Evolutionary conservation across 805 yeast genomes (phyloP), one percentile per base, ranked within the genome.

Genomic region (Saccharomycopsis fodiens): DNA sequence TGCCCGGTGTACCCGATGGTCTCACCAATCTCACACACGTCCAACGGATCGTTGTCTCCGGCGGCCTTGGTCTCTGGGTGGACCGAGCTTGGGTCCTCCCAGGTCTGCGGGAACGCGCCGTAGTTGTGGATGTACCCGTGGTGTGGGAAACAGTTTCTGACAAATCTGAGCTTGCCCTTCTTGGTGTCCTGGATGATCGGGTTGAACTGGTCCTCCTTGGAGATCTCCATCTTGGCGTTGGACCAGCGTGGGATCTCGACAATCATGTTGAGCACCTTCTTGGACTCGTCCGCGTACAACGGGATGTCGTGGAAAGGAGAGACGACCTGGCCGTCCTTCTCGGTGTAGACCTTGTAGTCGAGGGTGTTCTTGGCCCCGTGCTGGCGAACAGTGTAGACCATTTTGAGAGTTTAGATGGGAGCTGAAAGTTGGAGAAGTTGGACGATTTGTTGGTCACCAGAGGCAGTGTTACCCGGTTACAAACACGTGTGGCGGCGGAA

Each of bases 171-270:
- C 68, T 87, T 83, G 56, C 97, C 97, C 76, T 93, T 91, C 75
- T 93, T 93, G 62, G 94, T 85, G 69, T 93, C 98, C 73, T 93
- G 98, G 52, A 85, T 73, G 58, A 93, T 93, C 59, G 98, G 98
- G 74, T 93, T 93, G 63, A 88, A 74, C 39, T 76, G 67, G 57
- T 70, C 70, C 59, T 85, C 95, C 71, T 88, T 89, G 65, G 84
- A 78, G 67, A 89, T 88, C 69, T 93, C 98, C 66, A 89, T 74
- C 74, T 93, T 93, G 55, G 97, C 97, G 65, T 93, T 93, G 61
- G 95, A 77, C 97, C 97, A 91, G 68, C 97, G 84, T 63, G 98
- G 98, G 55, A 93, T 88, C 70, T 93, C 98, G 53, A 93, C 97
- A 58, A 93, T 74, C 85, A 86, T 82, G 76, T 84, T 85, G 56